Evolutionary conservation across 345 rosid genomes (phyloP).

Genomic region (Linum usitatissimum): DNA sequence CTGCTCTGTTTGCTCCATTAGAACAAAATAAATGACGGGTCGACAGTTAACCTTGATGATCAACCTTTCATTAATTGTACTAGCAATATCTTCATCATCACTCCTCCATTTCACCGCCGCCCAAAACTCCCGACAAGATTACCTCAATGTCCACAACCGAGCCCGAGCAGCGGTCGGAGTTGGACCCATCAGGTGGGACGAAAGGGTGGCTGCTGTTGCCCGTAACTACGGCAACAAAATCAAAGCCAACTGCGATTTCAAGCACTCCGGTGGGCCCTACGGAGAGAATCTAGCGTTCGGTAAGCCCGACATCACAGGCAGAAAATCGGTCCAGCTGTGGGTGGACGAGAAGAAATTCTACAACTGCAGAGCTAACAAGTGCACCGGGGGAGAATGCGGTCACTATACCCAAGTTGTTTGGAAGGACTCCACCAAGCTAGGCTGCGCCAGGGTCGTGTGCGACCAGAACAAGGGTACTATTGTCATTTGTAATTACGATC

Average conservation of each 20-base stretch:
- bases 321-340: background rate
- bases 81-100: background rate
- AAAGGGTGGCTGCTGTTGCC: background rate
- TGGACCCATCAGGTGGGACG: background rate
- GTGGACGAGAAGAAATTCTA: conserved; percentile 4
- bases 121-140: conserved; percentile 1
- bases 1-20: no score
- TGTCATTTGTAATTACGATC: conserved; percentile 4
- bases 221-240: background rate
- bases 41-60: no score
- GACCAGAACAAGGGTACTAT: background rate
- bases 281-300: conserved; percentile 1
- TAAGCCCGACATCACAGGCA: background rate
- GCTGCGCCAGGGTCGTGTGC: conserved; percentile 4
- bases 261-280: conserved; percentile 7
- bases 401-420: conserved; percentile 4
- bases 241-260: background rate
- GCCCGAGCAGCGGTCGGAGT: background rate
- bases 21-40: no score
- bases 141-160: background rate
- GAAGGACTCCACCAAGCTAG: background rate
- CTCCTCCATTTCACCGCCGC: background rate
- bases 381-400: conserved; percentile 1
- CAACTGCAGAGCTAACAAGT: background rate
- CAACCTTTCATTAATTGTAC: no score